Evolutionary conservation across 2,329 filamentous ascomycete genomes (phyloP), one percentile per base, ranked within the genome.

Genomic region (Orbilia javanica): DNA sequence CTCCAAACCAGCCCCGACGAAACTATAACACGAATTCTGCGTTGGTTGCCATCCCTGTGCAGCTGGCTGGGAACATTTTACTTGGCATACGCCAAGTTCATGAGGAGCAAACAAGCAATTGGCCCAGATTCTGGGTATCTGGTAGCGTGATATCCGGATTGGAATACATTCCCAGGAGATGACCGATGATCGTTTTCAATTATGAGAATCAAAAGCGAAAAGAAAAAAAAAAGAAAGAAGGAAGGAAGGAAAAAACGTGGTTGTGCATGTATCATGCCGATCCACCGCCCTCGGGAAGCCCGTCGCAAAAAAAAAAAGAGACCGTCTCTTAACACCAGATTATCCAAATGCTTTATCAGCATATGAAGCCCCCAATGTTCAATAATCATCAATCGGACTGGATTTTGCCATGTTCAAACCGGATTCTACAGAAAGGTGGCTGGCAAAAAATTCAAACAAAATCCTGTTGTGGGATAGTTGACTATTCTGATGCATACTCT

Each of bases 21-120:
- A 77, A 77, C 39, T 71, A 71, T 71, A 77, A 71, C 72, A 77
- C 29, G 25, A 6, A 66, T 71, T 71, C 31, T 77, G 73, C 27
- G 73, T 77, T 77, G 73, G 36, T 63, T 52, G 50, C 73, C 66
- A 70, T 52, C 64, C 25, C 44, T 62, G 63, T 36, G 48, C 65
- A 76, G 13, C 64, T 52, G n/a, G 57, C 65, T 60, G 22, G 72
- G 72, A 52, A 53, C 15, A 25, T 29, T 20, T 4, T 13, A 44
- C 64, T 53, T 67, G 64, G 48, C 64, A 8, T n/a, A 20, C 36
- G 69, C 60, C 69, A 73, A 72, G 68, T 29, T 64, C 13, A 27
- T 25, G 29, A 20, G 36, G 36, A 15, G 55, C 68, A 71, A 15
- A 64, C 68, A 71, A 69, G 36, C 67, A 34, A 70, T 63, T 62